Evolutionary conservation across 805 yeast genomes (phyloP).

Genomic region (Schizosaccharomyces osmophilus): DNA sequence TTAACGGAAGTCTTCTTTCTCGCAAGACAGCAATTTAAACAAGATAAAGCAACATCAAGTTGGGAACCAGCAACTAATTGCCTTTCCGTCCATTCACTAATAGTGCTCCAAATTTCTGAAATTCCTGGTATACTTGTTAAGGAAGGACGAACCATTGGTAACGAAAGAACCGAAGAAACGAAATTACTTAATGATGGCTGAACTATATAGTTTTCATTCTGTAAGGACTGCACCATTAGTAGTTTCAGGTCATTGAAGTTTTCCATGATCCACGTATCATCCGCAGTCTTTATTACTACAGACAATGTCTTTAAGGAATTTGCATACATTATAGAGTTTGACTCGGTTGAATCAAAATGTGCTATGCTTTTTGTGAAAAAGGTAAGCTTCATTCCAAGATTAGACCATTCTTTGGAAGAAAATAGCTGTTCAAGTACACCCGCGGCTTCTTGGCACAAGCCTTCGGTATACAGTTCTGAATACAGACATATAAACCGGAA

Average conservation of each 20-base stretch:
- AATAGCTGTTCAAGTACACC: constrained; percentile 51
- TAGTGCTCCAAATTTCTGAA: neutral
- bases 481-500: constrained; percentile 72
- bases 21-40: constrained; percentile 20
- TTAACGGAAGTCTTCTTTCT: constrained; percentile 31
- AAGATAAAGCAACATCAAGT: neutral
- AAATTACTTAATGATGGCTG: constrained; percentile 31
- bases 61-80: neutral
- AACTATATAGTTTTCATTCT: constrained; percentile 62
- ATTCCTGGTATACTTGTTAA: neutral
- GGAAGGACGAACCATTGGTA: neutral
- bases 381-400: constrained; percentile 60
- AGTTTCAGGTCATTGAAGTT: constrained; percentile 46
- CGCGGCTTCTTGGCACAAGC: constrained; percentile 57
- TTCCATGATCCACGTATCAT: constrained; percentile 51
- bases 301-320: constrained; percentile 79
- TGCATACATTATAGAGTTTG: constrained; percentile 37
- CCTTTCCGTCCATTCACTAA: neutral
- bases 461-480: constrained; percentile 58
- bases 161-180: neutral
- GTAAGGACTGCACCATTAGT: constrained; percentile 55
- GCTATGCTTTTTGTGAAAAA: constrained; percentile 74
- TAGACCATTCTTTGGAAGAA: constrained; percentile 60
- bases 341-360: constrained; percentile 47
- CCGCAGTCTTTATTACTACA: constrained; percentile 57